Conservation (phyloP, 306 rosid species). For the Cyamopsis tetragonoloba region DNA sequence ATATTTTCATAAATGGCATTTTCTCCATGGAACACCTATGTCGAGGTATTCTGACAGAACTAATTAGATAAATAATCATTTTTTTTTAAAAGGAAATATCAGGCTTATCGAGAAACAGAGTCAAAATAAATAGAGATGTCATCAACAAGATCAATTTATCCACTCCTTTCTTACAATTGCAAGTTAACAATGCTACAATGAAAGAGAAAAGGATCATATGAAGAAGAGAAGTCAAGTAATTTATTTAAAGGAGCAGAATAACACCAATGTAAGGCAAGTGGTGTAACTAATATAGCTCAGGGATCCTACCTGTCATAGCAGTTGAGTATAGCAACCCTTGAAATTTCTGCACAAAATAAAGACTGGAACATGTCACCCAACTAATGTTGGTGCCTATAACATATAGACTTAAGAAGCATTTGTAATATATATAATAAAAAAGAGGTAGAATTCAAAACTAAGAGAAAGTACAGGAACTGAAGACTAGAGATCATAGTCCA, state of each 20-base stretch:
- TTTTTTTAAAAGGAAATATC: too few relatives aligned
- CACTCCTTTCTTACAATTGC: too few relatives aligned
- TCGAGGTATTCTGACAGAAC: too few relatives aligned
- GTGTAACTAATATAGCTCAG: background rate
- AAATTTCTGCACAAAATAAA: constrained; percentile 53
- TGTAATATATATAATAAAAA: background rate
- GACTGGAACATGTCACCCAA: constrained; percentile 15
- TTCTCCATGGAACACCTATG: background rate
- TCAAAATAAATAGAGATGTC: background rate
- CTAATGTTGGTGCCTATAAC: background rate
- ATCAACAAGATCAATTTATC: background rate
- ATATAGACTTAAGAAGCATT: background rate
- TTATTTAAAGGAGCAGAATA: background rate
- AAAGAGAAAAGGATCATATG: background rate
- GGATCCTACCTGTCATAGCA: constrained; percentile 53
- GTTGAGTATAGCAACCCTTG: constrained; percentile 46
- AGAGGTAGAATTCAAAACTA: background rate
- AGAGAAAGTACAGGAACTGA: background rate
- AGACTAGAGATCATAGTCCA: background rate
- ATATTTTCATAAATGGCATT: background rate
- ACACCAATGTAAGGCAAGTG: background rate
- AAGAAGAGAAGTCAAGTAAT: background rate
- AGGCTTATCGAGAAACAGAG: background rate
- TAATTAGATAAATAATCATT: background rate
- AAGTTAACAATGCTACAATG: background rate